Evolutionary conservation across 2,329 filamentous ascomycete genomes (phyloP).

Genomic region (Penicillium decumbens): DNA sequence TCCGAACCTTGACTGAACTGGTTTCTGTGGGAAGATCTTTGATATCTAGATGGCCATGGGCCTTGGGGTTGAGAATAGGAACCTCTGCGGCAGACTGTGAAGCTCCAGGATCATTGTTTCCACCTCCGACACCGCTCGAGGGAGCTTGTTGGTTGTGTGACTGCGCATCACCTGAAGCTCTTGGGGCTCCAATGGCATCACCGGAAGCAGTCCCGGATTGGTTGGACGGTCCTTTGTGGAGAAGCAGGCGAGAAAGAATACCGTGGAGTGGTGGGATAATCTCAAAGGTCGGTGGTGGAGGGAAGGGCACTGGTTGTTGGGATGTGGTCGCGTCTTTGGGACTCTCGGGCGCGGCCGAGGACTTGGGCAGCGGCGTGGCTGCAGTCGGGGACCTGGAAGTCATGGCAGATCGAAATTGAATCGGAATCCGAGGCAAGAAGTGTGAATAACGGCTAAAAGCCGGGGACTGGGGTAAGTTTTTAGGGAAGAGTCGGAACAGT

Average conservation of each 20-base stretch:
- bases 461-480: conserved; percentile 23
- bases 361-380: conserved; percentile 43
- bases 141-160: conserved; percentile 26
- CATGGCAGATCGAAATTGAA: conserved; percentile 26
- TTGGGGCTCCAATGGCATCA: conserved; percentile 25
- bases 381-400: conserved; percentile 32
- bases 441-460: conserved; percentile 10
- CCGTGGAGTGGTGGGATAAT: conserved; percentile 75
- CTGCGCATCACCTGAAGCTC: conserved; percentile 21
- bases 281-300: conserved; percentile 79
- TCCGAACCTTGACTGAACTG: conserved; percentile 73
- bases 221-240: conserved; percentile 40
- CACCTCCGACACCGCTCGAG: conserved; percentile 21
- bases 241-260: conserved; percentile 69
- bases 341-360: conserved; percentile 33
- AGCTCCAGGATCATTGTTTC: conserved; percentile 22
- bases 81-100: conserved; percentile 27
- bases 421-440: conserved; percentile 13
- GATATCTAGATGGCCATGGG: conserved; percentile 51
- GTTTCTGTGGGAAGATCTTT: conserved; percentile 78
- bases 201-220: conserved; percentile 19
- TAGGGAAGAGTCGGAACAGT: conserved; percentile 38
- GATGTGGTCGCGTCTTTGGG: conserved; percentile 34
- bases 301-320: conserved; percentile 53
- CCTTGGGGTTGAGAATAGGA: conserved; percentile 24